Base-by-base conservation (phyloP, 192 early-diverging fungal genomes). In the Diversispora eburnea region DNA sequence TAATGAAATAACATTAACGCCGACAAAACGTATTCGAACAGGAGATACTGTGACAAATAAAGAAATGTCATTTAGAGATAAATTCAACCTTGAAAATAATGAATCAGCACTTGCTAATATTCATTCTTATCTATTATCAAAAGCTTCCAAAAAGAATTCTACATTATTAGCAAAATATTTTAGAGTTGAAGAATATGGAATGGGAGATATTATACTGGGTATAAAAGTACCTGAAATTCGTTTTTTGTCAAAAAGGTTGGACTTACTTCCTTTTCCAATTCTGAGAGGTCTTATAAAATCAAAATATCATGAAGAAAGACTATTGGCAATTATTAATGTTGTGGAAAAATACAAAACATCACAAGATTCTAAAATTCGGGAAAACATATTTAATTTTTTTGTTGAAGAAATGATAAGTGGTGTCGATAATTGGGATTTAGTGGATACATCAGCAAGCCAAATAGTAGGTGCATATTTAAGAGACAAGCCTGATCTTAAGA, bases 341-440 rank as follows among this genome's bases (percentile, higher is more conserved):
- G 70, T 72, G 8, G 33, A 42, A 8, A 58, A 48, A 60, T 72
- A 19, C 48, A 58, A 72, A 61, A 60, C 22, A 3, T 45, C 45
- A 17, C 41, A 72, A 47, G 48, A 72, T 61, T 13, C 17, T 25
- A 19, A 7, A 12, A 45, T 60, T 8, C 17, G 46, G 12, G 19
- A 47, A 22, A 39, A 7, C 0, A 60, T 72, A 12, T 72, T 72
- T 33, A 13, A 33, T 8, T 72, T 72, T 41, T 72, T 47, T 61
- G 13, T 49, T 43, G 47, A 57, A 6, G 56, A 72, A 8, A 72
- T 72, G 70, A 43, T 42, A 48, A 22, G 47, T 17, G 70, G 70
- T 5, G 42, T 72, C 60, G 46, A 72, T 49, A 72, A 72, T 33
- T 72, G 70, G 70, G 70, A 72, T 60, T 61, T 72, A 15, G 70